These are phyloP conservation scores for Rhodotorula graminis DNA, from an alignment of 768 basidiomycete species.

Conservation along the genomic window DNA sequence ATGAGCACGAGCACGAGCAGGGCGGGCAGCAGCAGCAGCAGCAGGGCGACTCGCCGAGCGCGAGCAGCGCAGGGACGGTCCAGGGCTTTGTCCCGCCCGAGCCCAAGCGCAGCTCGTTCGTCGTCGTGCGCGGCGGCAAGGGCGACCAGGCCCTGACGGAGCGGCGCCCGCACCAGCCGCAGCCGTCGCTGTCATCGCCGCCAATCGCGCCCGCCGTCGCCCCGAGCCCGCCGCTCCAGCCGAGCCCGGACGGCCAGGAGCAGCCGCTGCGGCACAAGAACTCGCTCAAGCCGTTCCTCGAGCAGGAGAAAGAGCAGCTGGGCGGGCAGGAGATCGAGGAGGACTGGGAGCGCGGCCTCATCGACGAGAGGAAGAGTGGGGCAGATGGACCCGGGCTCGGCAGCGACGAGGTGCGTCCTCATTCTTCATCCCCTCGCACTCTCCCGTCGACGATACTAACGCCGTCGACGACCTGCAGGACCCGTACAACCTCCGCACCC, in stretches of 20 bases:
- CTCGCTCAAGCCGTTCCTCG: constrained; percentile 36
- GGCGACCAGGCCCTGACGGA: constrained; percentile 35
- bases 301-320: constrained; percentile 22
- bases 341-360: constrained; percentile 36
- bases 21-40: not conserved
- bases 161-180: constrained; percentile 6
- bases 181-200: too few species aligned
- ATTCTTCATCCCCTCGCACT: not conserved
- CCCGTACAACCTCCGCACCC: constrained; percentile 19
- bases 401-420: not conserved
- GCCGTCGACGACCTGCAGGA: not conserved
- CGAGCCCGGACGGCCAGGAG: not conserved
- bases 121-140: constrained; percentile 32
- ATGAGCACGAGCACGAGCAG: constrained; percentile 7
- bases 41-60: not conserved
- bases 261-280: constrained; percentile 28
- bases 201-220: not conserved
- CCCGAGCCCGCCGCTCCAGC: not conserved
- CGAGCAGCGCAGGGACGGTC: constrained; percentile 1
- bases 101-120: constrained; percentile 33
- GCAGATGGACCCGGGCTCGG: constrained; percentile 20
- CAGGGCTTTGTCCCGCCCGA: not conserved
- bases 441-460: not conserved
- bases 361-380: constrained; percentile 26
- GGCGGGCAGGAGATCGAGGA: constrained; percentile 21